These are phyloP conservation scores for Amoeboaphelidium protococcarum DNA, from an alignment of 371 early-diverging fungal species.

Conservation along the genomic window DNA sequence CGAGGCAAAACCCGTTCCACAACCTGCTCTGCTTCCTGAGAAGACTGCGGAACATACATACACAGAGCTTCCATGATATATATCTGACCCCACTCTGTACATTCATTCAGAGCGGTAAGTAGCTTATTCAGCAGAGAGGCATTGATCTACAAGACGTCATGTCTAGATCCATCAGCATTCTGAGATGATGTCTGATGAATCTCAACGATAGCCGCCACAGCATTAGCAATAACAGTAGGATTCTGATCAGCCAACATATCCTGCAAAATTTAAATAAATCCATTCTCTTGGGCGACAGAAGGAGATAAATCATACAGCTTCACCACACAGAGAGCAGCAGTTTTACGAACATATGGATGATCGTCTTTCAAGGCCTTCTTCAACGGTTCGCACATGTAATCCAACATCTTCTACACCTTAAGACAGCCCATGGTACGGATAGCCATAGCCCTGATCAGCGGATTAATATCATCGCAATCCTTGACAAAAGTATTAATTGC, in stretches of 20 bases:
- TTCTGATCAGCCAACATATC: conserved; percentile 73
- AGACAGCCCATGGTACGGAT: conserved; percentile 92
- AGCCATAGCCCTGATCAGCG: conserved; percentile 80
- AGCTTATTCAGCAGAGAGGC: conserved; percentile 47
- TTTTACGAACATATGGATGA: conserved; percentile 30
- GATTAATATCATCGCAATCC: conserved; percentile 83
- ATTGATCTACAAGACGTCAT: conserved; percentile 52
- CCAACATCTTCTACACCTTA: conserved; percentile 76
- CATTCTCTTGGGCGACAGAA: conserved; percentile 31
- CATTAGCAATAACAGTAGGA: conserved; percentile 87
- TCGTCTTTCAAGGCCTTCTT: conserved; percentile 22
- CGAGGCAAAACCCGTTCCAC: conserved; percentile 68
- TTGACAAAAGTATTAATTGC: conserved; percentile 88
- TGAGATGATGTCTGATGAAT: too few relatives aligned
- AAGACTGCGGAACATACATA: conserved; percentile 32
- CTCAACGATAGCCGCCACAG: conserved; percentile 76
- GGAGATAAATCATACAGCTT: conserved; percentile 42
- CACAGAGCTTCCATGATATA: conserved; percentile 63
- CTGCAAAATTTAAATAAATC: conserved; percentile 54
- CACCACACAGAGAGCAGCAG: conserved; percentile 47
- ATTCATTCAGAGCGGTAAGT: conserved; percentile 71
- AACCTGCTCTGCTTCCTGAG: conserved; percentile 51
- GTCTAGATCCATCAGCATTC: too few relatives aligned
- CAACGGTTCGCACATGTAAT: conserved; percentile 36
- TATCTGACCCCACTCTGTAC: conserved; percentile 93